Percentiles rank a stretch among this genome's conserved stretches.
Conservation (phyloP, 495 filamentous ascomycete species). For the Paragyromitra xinjiangensis region DNA sequence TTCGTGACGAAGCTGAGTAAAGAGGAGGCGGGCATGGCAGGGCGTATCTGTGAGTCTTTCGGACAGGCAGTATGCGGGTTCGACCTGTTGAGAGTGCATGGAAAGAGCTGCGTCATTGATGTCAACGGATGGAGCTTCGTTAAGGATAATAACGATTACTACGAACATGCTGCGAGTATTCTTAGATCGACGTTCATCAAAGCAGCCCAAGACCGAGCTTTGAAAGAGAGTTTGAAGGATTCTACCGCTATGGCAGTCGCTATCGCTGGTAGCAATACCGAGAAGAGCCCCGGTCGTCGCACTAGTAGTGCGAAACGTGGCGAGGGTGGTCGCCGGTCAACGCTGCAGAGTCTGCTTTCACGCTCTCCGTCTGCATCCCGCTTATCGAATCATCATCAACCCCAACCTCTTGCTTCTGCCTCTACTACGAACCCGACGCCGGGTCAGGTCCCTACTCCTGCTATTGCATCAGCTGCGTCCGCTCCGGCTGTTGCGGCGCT, state of each 20-base stretch:
- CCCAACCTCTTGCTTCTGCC: slow-evolving; percentile 57
- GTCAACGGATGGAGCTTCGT: slow-evolving; percentile 99
- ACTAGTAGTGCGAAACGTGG: slow-evolving; percentile 36
- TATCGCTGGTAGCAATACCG: slow-evolving; percentile 46
- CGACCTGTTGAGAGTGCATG: slow-evolving; percentile 85
- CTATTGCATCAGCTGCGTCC: slow-evolving; percentile 34
- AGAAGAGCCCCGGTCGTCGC: slow-evolving; percentile 58
- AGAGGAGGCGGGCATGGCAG: slow-evolving; percentile 85
- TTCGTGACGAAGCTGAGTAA: slow-evolving; percentile 85
- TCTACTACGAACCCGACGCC: slow-evolving; percentile 57
- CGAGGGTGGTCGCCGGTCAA: slow-evolving; percentile 57
- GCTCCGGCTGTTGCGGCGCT: slow-evolving; percentile 57
- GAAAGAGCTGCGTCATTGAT: slow-evolving; percentile 96
- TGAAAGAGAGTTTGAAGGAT: slow-evolving; percentile 58
- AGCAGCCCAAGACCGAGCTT: slow-evolving; percentile 70
- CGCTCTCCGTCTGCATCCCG: slow-evolving; percentile 57
- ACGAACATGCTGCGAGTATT: slow-evolving; percentile 87
- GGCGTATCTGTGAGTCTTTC: slow-evolving; percentile 89
- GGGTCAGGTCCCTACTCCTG: slow-evolving; percentile 44
- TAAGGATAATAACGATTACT: slow-evolving; percentile 99
- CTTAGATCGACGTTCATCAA: slow-evolving; percentile 84
- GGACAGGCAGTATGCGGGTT: slow-evolving; percentile 97
- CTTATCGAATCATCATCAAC: slow-evolving; percentile 64
- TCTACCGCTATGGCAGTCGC: slow-evolving; percentile 44
- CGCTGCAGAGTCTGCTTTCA: slow-evolving; percentile 66